Evolutionary conservation across 2,329 filamentous ascomycete genomes (phyloP), one percentile per base, ranked within the genome.

Genomic region (Pseudogymnoascus sp.): DNA sequence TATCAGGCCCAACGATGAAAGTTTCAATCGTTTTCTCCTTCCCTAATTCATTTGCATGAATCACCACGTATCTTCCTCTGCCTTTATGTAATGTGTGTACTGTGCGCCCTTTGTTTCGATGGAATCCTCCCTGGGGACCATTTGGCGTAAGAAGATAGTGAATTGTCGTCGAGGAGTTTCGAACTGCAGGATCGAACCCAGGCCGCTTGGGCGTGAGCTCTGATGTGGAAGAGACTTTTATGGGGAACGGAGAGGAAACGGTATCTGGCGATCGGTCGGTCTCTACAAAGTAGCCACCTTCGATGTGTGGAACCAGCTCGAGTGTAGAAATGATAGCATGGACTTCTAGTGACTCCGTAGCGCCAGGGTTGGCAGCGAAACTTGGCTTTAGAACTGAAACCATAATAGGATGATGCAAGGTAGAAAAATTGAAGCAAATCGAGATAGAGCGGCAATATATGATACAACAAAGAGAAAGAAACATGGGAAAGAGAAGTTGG

Each of bases 1-100:
- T 75, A 70, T 87, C 75, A 11, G 77, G 78, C 0, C 86, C 87
- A 1, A 89, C 87, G 3, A 86, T 72, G 68, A 88, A 89, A 6
- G 78, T 82, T 74, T 89, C 86, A n/a, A 89, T 73, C 14, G 78
- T 74, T 50, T 81, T 81, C 65, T 64, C 68, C 60, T 68, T 69
- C 5, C 69, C 67, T 33, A 56, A 72, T 72, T 82, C 79, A 68
- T 83, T 79, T 7, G 80, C 80, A 66, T 89, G 84, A 33, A 90
- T 81, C 1, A 89, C 69, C 1, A 89, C 82, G 72, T 90, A 89
- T 14, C 81, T 74, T 0, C 85, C 87, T 0, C 86, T 74, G 0
- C 87, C 87, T 7, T 79, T 76, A 70, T 89, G 86, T 24, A 89
- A 76, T 0, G 85, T 87, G 71, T 90, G 87, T 26, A 89, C 80